Evolutionary conservation across 192 early-diverging fungal genomes (phyloP).

Genomic region (Podila epicladia): DNA sequence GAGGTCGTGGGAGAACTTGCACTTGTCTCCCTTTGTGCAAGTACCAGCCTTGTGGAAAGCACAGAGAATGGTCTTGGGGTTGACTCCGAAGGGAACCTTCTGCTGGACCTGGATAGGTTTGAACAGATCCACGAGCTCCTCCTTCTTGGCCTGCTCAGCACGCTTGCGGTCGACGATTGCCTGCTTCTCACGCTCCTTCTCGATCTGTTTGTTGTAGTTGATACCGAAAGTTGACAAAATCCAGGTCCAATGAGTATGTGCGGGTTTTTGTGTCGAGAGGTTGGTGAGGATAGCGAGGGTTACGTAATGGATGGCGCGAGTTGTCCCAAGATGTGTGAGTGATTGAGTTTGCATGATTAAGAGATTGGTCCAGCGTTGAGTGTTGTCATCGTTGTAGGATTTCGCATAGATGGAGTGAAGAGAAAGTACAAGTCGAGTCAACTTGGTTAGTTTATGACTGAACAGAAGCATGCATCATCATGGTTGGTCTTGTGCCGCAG

Average conservation of each 20-base stretch:
- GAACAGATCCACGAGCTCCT: constrained; percentile 91
- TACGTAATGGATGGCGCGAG: no score
- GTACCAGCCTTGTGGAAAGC: constrained; percentile 90
- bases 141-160: constrained; percentile 87
- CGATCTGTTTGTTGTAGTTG: constrained; percentile 55
- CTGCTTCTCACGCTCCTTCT: constrained; percentile 73
- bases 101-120: constrained; percentile 85
- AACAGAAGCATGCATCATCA: background rate
- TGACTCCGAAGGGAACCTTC: constrained; percentile 98
- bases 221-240: no score
- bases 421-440: background rate
- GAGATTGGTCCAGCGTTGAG: no score
- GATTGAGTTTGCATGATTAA: no score
- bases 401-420: background rate
- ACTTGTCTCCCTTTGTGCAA: constrained; percentile 91
- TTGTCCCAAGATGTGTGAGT: no score
- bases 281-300: no score
- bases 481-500: background rate
- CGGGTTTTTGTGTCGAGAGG: no score
- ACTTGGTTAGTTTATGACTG: background rate
- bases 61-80: constrained; percentile 97
- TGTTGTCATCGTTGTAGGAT: no score
- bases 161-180: constrained; percentile 73
- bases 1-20: constrained; percentile 98
- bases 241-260: no score